These are phyloP conservation scores for Apostasia shenzhenica DNA, from an alignment of 106 monocot genomes.

Conservation along the genomic window DNA sequence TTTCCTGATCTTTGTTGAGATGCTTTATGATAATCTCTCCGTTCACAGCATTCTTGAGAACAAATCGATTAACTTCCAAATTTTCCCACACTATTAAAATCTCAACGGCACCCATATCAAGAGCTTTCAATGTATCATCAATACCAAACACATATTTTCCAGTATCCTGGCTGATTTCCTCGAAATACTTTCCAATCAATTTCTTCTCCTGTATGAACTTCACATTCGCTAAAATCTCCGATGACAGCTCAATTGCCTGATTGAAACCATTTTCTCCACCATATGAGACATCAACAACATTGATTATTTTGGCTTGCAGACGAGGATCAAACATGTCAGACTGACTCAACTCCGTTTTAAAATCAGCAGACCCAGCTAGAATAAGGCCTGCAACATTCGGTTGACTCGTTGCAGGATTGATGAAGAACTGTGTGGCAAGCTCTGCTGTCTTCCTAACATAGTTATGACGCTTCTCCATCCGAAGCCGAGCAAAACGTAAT, in stretches of 20 bases:
- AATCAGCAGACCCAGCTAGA: constrained; percentile 27
- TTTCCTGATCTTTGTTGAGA: constrained; percentile 36
- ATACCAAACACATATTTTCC: constrained; percentile 27
- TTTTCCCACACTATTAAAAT: constrained; percentile 25
- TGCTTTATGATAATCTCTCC: constrained; percentile 35
- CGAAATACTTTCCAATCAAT: constrained; percentile 61
- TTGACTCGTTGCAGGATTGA: constrained; percentile 25
- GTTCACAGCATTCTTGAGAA: constrained; percentile 25
- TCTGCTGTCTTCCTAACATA: constrained; percentile 61
- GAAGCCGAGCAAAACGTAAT: constrained; percentile 53
- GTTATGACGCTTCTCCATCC: constrained; percentile 65
- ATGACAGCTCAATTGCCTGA: constrained; percentile 53
- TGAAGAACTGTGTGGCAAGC: constrained; percentile 22
- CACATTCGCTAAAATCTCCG: constrained; percentile 48
- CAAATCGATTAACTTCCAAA: constrained; percentile 33
- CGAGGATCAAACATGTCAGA: constrained; percentile 65
- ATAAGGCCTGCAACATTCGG: constrained; percentile 29
- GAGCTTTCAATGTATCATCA: constrained; percentile 22
- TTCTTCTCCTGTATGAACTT: constrained; percentile 65
- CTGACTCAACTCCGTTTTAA: constrained; percentile 54
- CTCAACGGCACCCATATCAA: constrained; percentile 28
- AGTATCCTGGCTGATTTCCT: constrained; percentile 53
- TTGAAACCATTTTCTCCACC: constrained; percentile 35
- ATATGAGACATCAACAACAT: constrained; percentile 62
- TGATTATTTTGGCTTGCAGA: constrained; percentile 48